These are phyloP conservation scores for Trichosporon sp. DNA, from an alignment of 1,284 basidiomycete species.

Conservation along the genomic window DNA sequence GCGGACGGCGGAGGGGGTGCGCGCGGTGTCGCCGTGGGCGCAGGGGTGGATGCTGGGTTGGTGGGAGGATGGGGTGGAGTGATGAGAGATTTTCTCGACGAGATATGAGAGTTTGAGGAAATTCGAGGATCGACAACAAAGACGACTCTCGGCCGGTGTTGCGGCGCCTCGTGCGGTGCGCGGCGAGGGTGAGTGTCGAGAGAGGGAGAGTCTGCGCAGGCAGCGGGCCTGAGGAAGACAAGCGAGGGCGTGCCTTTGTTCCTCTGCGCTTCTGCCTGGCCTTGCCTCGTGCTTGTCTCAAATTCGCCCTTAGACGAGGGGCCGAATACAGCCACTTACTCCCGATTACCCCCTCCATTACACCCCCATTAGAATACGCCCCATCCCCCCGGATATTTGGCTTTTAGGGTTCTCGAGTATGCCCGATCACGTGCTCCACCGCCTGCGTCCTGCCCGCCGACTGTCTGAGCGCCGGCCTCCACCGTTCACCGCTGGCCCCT, in stretches of 20 bases:
- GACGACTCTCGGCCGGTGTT: background rate
- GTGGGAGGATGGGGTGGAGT: background rate
- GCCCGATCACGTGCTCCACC: background rate
- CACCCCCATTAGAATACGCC: background rate
- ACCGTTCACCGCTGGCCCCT: background rate
- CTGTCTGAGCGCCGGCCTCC: background rate
- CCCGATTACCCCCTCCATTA: background rate
- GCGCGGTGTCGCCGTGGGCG: background rate
- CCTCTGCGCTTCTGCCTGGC: background rate
- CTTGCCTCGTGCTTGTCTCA: background rate
- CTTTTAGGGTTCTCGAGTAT: background rate
- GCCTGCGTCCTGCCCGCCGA: too few relatives aligned
- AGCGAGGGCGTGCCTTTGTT: background rate
- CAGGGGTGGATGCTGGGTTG: too few relatives aligned
- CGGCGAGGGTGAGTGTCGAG: background rate
- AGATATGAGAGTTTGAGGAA: conserved; percentile 2
- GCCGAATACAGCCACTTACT: background rate
- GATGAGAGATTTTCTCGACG: background rate
- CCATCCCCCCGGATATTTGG: background rate
- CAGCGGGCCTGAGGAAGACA: background rate
- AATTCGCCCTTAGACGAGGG: background rate
- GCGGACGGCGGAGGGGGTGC: background rate
- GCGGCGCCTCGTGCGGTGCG: background rate
- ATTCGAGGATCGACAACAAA: conserved; percentile 1
- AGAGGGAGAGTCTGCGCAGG: background rate